Percentiles rank a stretch among this genome's conserved stretches.
Evolutionary conservation across 1,284 basidiomycete species (phyloP).

Genomic region (Heterobasidion parviporum): DNA sequence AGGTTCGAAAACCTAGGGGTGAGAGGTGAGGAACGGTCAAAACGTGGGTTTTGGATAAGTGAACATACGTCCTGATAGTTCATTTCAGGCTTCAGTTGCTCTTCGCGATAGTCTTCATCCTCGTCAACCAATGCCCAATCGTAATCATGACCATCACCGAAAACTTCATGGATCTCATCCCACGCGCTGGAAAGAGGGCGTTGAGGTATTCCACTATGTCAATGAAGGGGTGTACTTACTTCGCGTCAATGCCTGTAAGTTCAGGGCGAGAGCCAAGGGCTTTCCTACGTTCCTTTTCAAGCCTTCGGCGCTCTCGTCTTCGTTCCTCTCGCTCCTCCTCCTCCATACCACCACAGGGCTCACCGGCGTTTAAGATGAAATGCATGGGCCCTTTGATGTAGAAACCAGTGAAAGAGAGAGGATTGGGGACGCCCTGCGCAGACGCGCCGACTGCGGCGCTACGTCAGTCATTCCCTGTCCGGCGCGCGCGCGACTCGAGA

Average conservation of each 20-base stretch:
- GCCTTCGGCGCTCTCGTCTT: constrained; percentile 56
- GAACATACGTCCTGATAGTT: constrained; percentile 81
- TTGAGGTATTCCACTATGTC: constrained; percentile 10
- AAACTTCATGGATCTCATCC: constrained; percentile 96
- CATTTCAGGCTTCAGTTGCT: constrained; percentile 62
- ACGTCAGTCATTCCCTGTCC: too few relatives aligned
- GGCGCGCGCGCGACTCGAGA: too few relatives aligned
- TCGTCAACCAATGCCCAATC: constrained; percentile 89
- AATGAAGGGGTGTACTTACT: constrained; percentile 40
- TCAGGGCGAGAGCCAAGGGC: constrained; percentile 65
- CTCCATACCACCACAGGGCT: constrained; percentile 56
- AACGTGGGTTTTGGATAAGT: neutral
- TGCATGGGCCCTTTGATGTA: too few relatives aligned
- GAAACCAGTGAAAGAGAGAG: too few relatives aligned
- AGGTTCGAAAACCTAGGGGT: constrained; percentile 87
- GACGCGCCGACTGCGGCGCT: too few relatives aligned
- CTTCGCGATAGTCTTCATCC: constrained; percentile 54
- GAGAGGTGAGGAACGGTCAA: neutral
- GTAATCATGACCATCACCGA: constrained; percentile 95
- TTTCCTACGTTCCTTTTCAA: constrained; percentile 56
- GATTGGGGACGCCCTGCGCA: too few relatives aligned
- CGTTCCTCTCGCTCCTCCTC: constrained; percentile 69
- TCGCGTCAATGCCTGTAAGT: constrained; percentile 80
- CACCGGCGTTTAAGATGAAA: too few relatives aligned
- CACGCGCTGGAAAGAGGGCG: constrained; percentile 61